phyloP scores from a whole-genome alignment of 2,329 filamentous ascomycete genomes.

The Curvularia sp. region DNA sequence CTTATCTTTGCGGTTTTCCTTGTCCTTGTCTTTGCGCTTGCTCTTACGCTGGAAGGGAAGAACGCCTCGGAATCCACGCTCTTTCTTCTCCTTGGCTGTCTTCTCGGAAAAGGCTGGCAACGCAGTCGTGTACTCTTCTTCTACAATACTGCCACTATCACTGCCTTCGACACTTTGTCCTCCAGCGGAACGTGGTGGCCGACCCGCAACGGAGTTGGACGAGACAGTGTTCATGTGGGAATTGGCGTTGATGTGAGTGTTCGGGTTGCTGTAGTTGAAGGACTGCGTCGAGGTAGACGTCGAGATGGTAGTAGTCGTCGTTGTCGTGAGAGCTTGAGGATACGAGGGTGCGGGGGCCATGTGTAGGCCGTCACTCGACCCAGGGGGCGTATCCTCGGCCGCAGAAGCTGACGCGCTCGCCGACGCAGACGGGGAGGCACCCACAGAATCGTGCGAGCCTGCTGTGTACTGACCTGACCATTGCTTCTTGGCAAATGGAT shows the following conservation, averaged over 20 bases:
- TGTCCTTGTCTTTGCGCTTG: conserved; percentile 42
- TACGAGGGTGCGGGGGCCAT: conserved; percentile 44
- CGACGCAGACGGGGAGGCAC: conserved; percentile 39
- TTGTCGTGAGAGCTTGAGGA: conserved; percentile 38
- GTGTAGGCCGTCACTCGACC: conserved; percentile 47
- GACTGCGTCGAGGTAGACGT: conserved; percentile 18
- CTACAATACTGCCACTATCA: conserved; percentile 45
- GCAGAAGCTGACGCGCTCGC: conserved; percentile 44
- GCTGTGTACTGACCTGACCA: conserved; percentile 34
- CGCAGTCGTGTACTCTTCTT: conserved; percentile 51
- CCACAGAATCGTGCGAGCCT: conserved; percentile 36
- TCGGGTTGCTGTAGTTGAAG: conserved; percentile 34
- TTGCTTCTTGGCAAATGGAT: conserved; percentile 35
- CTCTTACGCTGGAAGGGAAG: conserved; percentile 49
- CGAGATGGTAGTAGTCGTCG: conserved; percentile 29
- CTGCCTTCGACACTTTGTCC: conserved; percentile 43
- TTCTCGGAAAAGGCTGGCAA: conserved; percentile 47
- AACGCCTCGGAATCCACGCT: conserved; percentile 51
- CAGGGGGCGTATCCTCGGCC: conserved; percentile 48
- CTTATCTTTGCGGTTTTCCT: conserved; percentile 25
- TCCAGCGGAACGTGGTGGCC: conserved; percentile 38
- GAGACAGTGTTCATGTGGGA: conserved; percentile 22
- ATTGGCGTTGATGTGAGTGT: conserved; percentile 39
- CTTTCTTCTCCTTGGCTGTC: conserved; percentile 45
- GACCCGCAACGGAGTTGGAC: conserved; percentile 28